A percentile compares a stretch with the other conserved stretches of the same genome.
phyloP scores from a whole-genome alignment of 225 moss, liverwort and hornwort genomes.

The Sphagnum tenellum region DNA sequence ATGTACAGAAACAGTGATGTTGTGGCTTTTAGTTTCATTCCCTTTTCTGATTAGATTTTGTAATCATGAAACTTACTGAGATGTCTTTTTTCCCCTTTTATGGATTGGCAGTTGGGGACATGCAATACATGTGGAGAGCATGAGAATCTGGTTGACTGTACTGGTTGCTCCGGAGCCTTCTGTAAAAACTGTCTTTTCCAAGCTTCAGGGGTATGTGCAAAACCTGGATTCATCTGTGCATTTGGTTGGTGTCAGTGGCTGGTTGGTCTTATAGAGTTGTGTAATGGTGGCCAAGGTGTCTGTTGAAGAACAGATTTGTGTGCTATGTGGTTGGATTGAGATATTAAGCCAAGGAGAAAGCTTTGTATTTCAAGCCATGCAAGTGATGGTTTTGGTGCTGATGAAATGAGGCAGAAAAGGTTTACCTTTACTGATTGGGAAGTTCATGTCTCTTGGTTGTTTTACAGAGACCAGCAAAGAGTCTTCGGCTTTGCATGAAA shows the following conservation, averaged over 20 bases:
- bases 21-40: too few species aligned
- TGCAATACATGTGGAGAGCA: constrained; percentile 68
- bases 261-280: too few species aligned
- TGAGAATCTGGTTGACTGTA: constrained; percentile 64
- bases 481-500: constrained; percentile 54
- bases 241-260: too few species aligned
- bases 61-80: too few species aligned
- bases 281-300: too few species aligned
- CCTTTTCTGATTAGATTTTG: too few species aligned
- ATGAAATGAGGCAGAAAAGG: not conserved
- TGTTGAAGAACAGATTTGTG: too few species aligned
- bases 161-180: constrained; percentile 53
- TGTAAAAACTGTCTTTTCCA: constrained; percentile 73
- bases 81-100: not conserved
- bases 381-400: not conserved
- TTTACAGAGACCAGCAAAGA: constrained; percentile 45
- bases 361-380: too few species aligned
- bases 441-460: not conserved
- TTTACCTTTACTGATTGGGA: not conserved
- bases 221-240: too few species aligned
- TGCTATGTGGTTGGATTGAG: too few species aligned
- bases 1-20: too few species aligned
- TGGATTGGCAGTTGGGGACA: constrained; percentile 49
- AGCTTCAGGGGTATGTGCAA: constrained; percentile 42
- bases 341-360: too few species aligned